Evolutionary conservation across 2,329 filamentous ascomycete genomes (phyloP), one percentile per base, ranked within the genome.

Genomic region (Penicillium sp.): DNA sequence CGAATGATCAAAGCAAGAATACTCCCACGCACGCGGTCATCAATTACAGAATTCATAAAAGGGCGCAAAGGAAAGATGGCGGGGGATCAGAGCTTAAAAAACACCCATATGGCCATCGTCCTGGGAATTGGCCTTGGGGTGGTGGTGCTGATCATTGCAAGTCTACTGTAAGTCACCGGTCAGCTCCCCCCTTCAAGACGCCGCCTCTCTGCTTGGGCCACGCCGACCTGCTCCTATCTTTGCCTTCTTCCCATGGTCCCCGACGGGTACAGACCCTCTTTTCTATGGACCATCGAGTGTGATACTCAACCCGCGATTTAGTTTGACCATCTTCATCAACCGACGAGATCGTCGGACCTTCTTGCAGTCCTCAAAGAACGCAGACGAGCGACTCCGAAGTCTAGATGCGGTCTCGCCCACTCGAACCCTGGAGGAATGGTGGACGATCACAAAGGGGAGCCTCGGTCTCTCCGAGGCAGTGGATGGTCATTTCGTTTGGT

Each of bases 401-500:
- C 52, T 70, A 12, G 66, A 70, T 38, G 62, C 60, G 12, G 65
- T 68, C 4, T 66, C 64, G 36, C 67, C 67, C 5, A 64, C 56
- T 11, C 62, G 66, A 11, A 68, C 60, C 4, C 55, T 70, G 12
- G 66, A 68, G 39, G 58, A 69, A 41, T 70, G 67, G 66, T 69
- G 66, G 64, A 53, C 61, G 11, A 61, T 51, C 18, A 60, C 63
- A 2, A 67, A 67, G 43, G 59, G 61, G 7, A 63, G 63, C 25
- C 52, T 66, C 26, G 53, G 60, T 11, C 61, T 66, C 9, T 59
- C 65, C 3, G 66, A 69, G 37, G 63, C 54, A 24, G 58, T 61
- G 1, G 66, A 66, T 43, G 60, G 58, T 13, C 63, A 69, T 43
- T 69, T 69, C 55, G 58, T 65, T 28, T 70, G 67, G 67, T 70